phyloP scores from a whole-genome alignment of 2,329 filamentous ascomycete species.

The Scedosporium dehoogii region DNA sequence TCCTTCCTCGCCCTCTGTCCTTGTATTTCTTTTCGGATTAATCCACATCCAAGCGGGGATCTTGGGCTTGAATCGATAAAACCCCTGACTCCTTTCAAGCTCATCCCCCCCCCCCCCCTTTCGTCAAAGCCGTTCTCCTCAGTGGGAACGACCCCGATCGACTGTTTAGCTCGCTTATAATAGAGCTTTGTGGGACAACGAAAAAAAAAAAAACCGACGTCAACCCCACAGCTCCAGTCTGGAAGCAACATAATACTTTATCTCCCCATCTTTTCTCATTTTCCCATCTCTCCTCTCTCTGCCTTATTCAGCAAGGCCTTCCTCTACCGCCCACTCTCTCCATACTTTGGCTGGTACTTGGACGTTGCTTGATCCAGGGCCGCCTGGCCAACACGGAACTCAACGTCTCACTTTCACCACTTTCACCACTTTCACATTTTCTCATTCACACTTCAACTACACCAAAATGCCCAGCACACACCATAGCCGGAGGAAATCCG shows the following conservation, averaged over 20 bases:
- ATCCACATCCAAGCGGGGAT: neutral
- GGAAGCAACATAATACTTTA: no score
- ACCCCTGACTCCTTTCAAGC: neutral
- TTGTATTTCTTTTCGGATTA: neutral
- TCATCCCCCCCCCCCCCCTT: neutral
- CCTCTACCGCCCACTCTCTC: neutral
- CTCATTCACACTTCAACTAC: neutral
- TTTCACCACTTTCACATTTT: neutral
- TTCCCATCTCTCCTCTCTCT: neutral
- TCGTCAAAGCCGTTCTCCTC: neutral
- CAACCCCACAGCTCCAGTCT: neutral
- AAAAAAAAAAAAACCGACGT: neutral
- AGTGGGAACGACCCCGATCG: neutral
- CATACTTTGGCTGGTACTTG: neutral
- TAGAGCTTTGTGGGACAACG: neutral
- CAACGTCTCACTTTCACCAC: neutral
- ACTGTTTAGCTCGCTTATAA: neutral
- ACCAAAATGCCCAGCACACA: constrained; percentile 30
- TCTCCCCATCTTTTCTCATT: neutral
- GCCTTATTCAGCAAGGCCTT: neutral
- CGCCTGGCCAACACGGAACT: neutral
- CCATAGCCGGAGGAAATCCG: constrained; percentile 47
- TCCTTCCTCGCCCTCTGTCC: neutral
- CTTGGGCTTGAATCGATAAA: neutral
- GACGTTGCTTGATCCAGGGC: no score